Evolutionary conservation across 768 basidiomycete genomes (phyloP).

Genomic region (Russula abietina): DNA sequence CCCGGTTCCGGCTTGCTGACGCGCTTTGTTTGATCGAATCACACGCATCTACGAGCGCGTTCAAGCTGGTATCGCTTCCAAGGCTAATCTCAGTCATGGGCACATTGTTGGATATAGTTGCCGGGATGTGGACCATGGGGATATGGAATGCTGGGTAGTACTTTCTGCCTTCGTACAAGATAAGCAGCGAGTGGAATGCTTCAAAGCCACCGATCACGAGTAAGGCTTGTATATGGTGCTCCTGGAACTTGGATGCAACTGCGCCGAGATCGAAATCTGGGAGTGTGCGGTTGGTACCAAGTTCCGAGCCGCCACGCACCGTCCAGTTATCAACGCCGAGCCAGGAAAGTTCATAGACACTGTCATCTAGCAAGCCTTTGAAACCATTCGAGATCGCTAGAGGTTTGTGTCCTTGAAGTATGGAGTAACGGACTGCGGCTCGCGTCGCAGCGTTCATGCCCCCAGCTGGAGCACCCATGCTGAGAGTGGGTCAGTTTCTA

Average conservation of each 20-base stretch:
- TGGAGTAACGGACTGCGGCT: conserved; percentile 88
- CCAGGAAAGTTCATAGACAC: conserved; percentile 83
- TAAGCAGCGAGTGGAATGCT: conserved; percentile 73
- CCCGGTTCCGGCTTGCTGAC: conserved; percentile 89
- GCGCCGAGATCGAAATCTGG: conserved; percentile 84
- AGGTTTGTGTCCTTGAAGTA: conserved; percentile 88
- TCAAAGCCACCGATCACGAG: conserved; percentile 96
- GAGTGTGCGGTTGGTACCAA: conserved; percentile 89
- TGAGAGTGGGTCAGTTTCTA: conserved; percentile 31
- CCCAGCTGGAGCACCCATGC: conserved; percentile 94
- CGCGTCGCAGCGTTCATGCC: conserved; percentile 99
- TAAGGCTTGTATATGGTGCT: conserved; percentile 70
- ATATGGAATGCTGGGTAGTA: conserved; percentile 90
- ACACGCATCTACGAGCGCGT: conserved; percentile 94
- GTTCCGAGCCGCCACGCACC: conserved; percentile 92
- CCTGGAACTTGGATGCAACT: conserved; percentile 87
- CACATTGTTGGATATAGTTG: conserved; percentile 97
- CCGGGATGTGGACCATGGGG: conserved; percentile 93
- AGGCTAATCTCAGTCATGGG: conserved; percentile 95
- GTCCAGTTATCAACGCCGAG: conserved; percentile 96
- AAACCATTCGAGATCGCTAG: conserved; percentile 94
- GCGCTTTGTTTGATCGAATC: conserved; percentile 99
- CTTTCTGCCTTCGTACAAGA: conserved; percentile 73
- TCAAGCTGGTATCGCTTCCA: conserved; percentile 95
- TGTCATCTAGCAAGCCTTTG: conserved; percentile 87